Percentiles rank a stretch among this genome's conserved stretches.
Conservation (phyloP, 176 grass and related monocot genomes). For the Puccinellia tenuiflora region DNA sequence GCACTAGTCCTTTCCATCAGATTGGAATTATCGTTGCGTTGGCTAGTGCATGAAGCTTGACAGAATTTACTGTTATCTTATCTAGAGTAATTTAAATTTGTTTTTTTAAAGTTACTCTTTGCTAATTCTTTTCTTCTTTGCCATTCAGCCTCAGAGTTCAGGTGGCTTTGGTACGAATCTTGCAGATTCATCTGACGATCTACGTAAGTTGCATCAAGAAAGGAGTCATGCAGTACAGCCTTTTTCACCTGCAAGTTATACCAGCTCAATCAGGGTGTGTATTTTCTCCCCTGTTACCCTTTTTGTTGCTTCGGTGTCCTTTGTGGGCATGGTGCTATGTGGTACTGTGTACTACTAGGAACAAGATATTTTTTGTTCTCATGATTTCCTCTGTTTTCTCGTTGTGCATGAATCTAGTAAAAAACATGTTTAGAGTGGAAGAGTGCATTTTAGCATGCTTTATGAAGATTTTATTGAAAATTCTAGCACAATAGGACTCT, state of each 20-base stretch:
- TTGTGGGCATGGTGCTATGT: background rate
- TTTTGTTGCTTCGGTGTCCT: background rate
- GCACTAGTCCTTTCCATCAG: too few species aligned
- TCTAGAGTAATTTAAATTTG: background rate
- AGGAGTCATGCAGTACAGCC: constrained; percentile 26
- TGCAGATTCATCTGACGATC: constrained; percentile 37
- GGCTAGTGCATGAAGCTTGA: too few species aligned
- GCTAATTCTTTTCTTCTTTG: too few species aligned
- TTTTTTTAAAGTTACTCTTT: too few species aligned
- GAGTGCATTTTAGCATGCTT: background rate
- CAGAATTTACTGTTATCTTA: background rate
- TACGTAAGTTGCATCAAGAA: constrained; percentile 50
- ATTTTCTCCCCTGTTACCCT: background rate
- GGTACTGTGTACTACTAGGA: constrained; percentile 3
- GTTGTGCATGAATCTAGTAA: background rate
- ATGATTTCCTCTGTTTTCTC: background rate
- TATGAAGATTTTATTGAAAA: background rate
- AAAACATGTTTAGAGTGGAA: background rate
- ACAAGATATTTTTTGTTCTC: background rate
- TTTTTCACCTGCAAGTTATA: constrained; percentile 73
- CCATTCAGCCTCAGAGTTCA: constrained; percentile 51
- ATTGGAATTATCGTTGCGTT: too few species aligned
- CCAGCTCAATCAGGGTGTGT: constrained; percentile 72
- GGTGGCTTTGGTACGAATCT: constrained; percentile 45
- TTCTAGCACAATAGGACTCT: background rate